A percentile compares a stretch with the other conserved stretches of the same genome.
Evolutionary conservation across 139 green algal species (phyloP).

Genomic region (Micractinium sp.): DNA sequence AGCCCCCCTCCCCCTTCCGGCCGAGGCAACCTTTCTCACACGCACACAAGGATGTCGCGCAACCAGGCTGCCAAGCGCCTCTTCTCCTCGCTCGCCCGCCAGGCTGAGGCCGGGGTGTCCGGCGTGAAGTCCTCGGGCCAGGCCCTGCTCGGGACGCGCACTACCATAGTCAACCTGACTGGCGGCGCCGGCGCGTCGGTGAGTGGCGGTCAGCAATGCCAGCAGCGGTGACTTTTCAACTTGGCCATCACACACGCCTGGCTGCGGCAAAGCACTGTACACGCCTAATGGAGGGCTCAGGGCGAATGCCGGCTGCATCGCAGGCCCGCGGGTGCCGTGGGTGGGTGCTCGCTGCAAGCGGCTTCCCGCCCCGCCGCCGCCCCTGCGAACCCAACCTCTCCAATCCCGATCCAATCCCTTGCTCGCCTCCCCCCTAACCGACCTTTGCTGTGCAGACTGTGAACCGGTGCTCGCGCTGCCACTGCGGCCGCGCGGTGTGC

Average conservation of each 20-base stretch:
- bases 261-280: too few relatives aligned
- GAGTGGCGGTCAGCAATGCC: neutral
- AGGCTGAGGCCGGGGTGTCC: neutral
- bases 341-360: neutral
- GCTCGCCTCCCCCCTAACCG: neutral
- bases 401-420: neutral
- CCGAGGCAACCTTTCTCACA: neutral
- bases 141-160: neutral
- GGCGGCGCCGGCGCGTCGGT: neutral
- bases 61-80: neutral
- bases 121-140: neutral
- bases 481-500: neutral
- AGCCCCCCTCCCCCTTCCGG: neutral
- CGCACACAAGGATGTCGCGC: neutral
- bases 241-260: neutral
- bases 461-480: neutral
- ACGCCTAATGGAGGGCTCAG: neutral
- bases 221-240: neutral
- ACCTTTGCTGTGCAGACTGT: neutral
- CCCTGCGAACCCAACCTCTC: neutral
- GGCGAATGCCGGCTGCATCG: neutral
- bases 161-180: neutral
- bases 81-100: conserved; percentile 13
- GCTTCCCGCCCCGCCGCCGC: neutral
- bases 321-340: neutral